phyloP scores from a whole-genome alignment of 2,329 filamentous ascomycete genomes.

The Ascochyta fabae region DNA sequence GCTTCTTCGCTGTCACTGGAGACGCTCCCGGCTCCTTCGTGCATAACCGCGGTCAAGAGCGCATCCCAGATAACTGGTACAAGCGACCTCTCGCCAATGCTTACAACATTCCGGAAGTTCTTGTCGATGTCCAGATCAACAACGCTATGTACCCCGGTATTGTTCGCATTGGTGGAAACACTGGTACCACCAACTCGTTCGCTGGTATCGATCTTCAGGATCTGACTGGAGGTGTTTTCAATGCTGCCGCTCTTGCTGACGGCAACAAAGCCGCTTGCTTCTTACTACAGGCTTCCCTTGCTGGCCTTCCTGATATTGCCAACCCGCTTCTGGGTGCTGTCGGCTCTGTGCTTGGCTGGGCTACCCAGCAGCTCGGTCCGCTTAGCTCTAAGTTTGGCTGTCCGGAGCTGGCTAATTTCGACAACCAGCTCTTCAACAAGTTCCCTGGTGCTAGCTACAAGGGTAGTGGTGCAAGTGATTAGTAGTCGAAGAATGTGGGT shows the following conservation, averaged over 20 bases:
- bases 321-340: constrained; percentile 24
- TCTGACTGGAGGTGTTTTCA: constrained; percentile 27
- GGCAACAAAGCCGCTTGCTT: constrained; percentile 30
- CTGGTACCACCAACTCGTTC: constrained; percentile 26
- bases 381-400: constrained; percentile 21
- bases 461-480: constrained; percentile 1
- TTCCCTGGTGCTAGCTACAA: constrained; percentile 25
- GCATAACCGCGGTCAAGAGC: constrained; percentile 25
- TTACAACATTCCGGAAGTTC: constrained; percentile 16
- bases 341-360: constrained; percentile 23
- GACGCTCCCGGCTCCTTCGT: constrained; percentile 24
- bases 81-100: constrained; percentile 8
- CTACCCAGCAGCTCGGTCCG: constrained; percentile 22
- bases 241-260: constrained; percentile 19
- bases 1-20: constrained; percentile 28
- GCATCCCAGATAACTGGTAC: constrained; percentile 32
- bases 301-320: constrained; percentile 21
- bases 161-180: constrained; percentile 28
- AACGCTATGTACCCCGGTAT: constrained; percentile 27
- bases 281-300: constrained; percentile 23
- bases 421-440: constrained; percentile 21
- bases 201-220: constrained; percentile 25
- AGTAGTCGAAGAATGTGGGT: background rate
- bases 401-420: constrained; percentile 22
- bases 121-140: constrained; percentile 20